Evolutionary conservation across 2,329 filamentous ascomycete species (phyloP), one percentile per base, ranked within the genome.

Genomic region (Aspergillus sp.): DNA sequence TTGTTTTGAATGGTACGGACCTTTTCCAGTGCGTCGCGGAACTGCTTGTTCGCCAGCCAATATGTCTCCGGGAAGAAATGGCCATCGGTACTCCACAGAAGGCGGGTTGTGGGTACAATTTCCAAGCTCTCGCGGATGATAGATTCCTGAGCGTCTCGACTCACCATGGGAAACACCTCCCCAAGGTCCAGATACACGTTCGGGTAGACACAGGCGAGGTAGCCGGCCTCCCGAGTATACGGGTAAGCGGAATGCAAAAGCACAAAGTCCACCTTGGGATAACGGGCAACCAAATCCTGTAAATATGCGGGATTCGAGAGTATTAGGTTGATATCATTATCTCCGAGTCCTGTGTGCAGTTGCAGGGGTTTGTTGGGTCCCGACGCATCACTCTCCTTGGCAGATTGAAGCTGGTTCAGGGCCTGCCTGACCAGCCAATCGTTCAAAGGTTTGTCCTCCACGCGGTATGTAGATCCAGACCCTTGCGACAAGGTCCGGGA

Each of bases 101-200:
- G 81, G 76, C 94, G 94, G 54, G 85, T 87, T 57, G 85, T 86
- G 0, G 91, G 91, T 21, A 87, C 89, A 3, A 94, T 74, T 72
- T 96, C 91, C 8, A 96, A 76, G 1, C 90, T 86, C 70, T 95
- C 85, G 48, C 87, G 85, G 11, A 96, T 65, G 1, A 92, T 84
- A 0, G 81, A 80, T 66, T 90, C 87, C 72, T 96, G 90, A 0
- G 90, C 92, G 60, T 91, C 86, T 52, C 88, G 84, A 64, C 88
- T 93, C 39, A 95, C 75, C 75, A 88, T 88, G 0, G 91, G 91
- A 62, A 95, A 96, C 0, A 95, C 88, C 70, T 92, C 89, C 1
- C 92, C 91, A 57, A 96, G 86, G 70, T 96, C 92, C 11, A 91
- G 85, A 70, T 92, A 95, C 1, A 90, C 90, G 69, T 96, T 94